Base-by-base conservation (phyloP, 805 yeast genomes). In the Yamadazyma nakazawae region DNA sequence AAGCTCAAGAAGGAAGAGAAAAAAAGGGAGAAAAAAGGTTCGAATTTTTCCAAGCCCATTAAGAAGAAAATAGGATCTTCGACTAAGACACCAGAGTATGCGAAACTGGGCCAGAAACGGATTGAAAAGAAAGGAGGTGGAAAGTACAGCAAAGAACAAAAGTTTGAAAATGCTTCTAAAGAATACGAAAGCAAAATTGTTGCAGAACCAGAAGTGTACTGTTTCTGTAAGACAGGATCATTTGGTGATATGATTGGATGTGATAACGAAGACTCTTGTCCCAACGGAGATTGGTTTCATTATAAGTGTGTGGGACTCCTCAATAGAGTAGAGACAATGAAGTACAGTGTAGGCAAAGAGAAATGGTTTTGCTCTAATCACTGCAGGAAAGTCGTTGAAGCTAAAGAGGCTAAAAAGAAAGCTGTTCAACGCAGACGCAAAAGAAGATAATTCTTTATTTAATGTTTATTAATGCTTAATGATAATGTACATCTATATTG, bases 241-340 rank as follows among this genome's bases (percentile, higher is more conserved):
- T 88, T 85, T 66, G 99, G 99, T 19, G 88, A 84, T 57, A 92
- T 92, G 99, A 88, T 92, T 54, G 97, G 94, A 0, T 92, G 99
- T 67, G 99, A 92, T 62, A 87, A 89, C 52, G 64, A 60, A 45
- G 57, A 52, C 3, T 49, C 61, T 13, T 72, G 76, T 50, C 68
- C 70, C 21, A 72, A 72, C 44, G 76, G 76, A 1, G 76, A 69
- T 28, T 72, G 76, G 76, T 72, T 72, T 41, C 76, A 72, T 48
- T 72, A 70, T 52, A 71, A 70, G 47, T 72, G 76, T 51, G 76
- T 72, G 24, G 75, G 75, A 11, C 56, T 68, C 24, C 54, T 66
- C 14, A 68, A 61, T 44, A 52, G 67, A 42, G 74, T 66, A 9
- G 73, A 68, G 34, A 74, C 73, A 7, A 45, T 61, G 37, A 64